Conservation (phyloP, 208 protist genomes). For the Acanthamoeba healyi region DNA sequence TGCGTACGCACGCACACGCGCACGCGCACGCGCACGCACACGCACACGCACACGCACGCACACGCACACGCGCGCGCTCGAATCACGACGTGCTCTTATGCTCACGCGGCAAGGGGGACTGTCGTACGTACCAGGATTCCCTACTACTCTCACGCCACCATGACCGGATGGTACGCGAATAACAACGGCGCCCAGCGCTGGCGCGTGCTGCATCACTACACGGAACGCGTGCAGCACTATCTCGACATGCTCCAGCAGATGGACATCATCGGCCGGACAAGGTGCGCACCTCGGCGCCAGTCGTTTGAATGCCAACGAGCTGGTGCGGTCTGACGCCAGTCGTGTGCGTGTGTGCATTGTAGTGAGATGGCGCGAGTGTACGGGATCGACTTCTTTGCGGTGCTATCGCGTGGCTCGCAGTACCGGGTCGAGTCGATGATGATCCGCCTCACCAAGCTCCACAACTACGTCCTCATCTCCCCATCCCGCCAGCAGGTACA, state of each 20-base stretch:
- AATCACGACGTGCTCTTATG: too few species aligned
- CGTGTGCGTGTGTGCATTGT: background rate
- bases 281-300: background rate
- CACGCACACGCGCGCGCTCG: background rate
- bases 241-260: conserved; percentile 86
- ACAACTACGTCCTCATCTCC: conserved; percentile 89
- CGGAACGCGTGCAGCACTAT: conserved; percentile 40
- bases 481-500: conserved; percentile 84
- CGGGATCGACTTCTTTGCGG: conserved; percentile 90
- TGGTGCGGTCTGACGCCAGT: background rate
- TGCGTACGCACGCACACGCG: background rate
- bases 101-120: too few species aligned
- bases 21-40: background rate
- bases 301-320: background rate
- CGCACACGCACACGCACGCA: background rate
- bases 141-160: conserved; percentile 71
- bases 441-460: conserved; percentile 88
- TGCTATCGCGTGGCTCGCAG: conserved; percentile 90
- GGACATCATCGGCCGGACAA: conserved; percentile 89
- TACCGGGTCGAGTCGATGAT: conserved; percentile 91
- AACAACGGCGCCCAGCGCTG: conserved; percentile 65
- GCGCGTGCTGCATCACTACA: conserved; percentile 79
- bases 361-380: conserved; percentile 91
- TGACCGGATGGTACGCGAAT: conserved; percentile 83
- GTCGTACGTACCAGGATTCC: too few species aligned